Conservation (phyloP, 1,284 basidiomycete species). For the Fomitopsis schrenkii region DNA sequence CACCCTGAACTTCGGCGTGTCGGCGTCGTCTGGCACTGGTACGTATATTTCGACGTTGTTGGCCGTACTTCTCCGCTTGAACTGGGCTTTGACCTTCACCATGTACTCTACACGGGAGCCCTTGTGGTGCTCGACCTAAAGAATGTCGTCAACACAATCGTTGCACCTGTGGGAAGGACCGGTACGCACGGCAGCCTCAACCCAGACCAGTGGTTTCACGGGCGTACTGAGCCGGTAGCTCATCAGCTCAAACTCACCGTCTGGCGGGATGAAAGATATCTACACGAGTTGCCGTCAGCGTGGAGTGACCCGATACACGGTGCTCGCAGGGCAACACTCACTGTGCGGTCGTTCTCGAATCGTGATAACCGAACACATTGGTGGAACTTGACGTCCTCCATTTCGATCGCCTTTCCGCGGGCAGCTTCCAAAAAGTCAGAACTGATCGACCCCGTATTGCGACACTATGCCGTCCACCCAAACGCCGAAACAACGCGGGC, state of each 20-base stretch:
- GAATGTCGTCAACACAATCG: neutral
- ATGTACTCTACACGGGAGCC: slow-evolving; percentile 96
- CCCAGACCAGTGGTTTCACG: slow-evolving; percentile 98
- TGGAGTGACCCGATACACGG: neutral
- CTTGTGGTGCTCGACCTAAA: slow-evolving; percentile 74
- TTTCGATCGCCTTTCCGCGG: slow-evolving; percentile 96
- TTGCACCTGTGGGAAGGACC: neutral
- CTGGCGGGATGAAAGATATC: slow-evolving; percentile 98
- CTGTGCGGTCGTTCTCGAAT: slow-evolving; percentile 97
- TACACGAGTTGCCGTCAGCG: neutral
- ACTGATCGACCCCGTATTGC: neutral
- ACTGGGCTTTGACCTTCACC: slow-evolving; percentile 97
- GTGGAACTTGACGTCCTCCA: slow-evolving; percentile 99
- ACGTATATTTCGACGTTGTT: slow-evolving; percentile 99
- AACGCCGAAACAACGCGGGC: neutral
- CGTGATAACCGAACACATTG: slow-evolving; percentile 99
- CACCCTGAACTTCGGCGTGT: slow-evolving; percentile 95
- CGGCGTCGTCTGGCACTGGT: slow-evolving; percentile 97
- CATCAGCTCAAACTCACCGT: slow-evolving; percentile 99
- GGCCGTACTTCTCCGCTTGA: slow-evolving; percentile 93
- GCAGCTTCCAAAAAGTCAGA: slow-evolving; percentile 52
- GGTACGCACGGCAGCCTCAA: slow-evolving; percentile 80
- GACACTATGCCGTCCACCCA: neutral
- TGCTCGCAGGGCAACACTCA: neutral
- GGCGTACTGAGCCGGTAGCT: slow-evolving; percentile 93